A percentile compares a stretch with the other conserved stretches of the same genome.
Conservation (phyloP, 2,329 filamentous ascomycete genomes). For the Sphaerostilbella broomeana region DNA sequence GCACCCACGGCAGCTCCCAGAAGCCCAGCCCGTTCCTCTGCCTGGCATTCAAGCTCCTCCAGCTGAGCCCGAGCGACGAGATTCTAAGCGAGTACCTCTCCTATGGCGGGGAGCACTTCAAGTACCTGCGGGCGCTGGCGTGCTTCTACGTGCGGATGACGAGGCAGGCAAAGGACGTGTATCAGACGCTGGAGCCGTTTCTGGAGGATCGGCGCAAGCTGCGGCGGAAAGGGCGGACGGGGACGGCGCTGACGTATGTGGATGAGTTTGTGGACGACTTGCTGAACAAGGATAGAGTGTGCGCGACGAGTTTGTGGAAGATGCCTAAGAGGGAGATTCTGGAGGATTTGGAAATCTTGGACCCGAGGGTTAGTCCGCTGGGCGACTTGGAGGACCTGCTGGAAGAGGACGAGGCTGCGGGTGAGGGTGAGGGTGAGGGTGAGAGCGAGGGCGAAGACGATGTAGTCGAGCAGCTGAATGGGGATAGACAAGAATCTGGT, state of each 20-base stretch:
- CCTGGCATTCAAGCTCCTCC: conserved; percentile 87
- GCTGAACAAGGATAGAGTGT: conserved; percentile 80
- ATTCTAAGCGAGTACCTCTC: conserved; percentile 74
- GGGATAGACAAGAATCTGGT: conserved; percentile 35
- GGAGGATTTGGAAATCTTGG: conserved; percentile 83
- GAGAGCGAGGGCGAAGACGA: conserved; percentile 23
- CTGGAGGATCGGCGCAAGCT: conserved; percentile 79
- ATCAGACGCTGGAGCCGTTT: conserved; percentile 71
- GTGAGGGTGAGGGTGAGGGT: conserved; percentile 30
- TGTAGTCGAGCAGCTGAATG: conserved; percentile 15
- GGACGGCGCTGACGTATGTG: conserved; percentile 70
- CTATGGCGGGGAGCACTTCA: conserved; percentile 68
- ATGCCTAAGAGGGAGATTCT: conserved; percentile 74
- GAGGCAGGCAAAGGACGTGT: conserved; percentile 74
- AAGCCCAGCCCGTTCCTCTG: conserved; percentile 91
- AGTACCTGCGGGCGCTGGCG: conserved; percentile 83
- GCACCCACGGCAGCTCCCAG: conserved; percentile 77
- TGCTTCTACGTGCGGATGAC: conserved; percentile 92
- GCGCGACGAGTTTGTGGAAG: conserved; percentile 88
- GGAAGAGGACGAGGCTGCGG: conserved; percentile 51
- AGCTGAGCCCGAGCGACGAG: conserved; percentile 73
- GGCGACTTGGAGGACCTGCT: conserved; percentile 70
- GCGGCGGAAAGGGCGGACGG: conserved; percentile 65
- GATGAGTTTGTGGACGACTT: conserved; percentile 94
- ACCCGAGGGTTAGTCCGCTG: conserved; percentile 76